These are phyloP conservation scores for Paracorniculantispora psalliotae DNA, from an alignment of 2,329 filamentous ascomycete genomes.

Conservation along the genomic window DNA sequence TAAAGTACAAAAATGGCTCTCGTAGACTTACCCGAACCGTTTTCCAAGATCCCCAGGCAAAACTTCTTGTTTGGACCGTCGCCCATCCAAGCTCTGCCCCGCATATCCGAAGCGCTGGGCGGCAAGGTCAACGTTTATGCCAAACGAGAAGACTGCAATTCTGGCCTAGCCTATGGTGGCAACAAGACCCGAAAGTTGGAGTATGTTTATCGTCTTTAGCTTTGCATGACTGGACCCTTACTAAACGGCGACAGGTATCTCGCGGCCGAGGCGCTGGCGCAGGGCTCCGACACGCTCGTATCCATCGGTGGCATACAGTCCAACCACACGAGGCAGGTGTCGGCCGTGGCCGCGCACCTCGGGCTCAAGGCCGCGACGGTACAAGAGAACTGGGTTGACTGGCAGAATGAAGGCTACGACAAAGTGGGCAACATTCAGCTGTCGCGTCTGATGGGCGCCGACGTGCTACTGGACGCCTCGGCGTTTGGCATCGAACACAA, in stretches of 20 bases:
- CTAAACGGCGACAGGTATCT: constrained; percentile 46
- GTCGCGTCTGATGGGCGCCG: constrained; percentile 61
- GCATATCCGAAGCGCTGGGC: constrained; percentile 57
- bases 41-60: constrained; percentile 58
- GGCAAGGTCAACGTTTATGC: constrained; percentile 60
- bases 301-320: constrained; percentile 65
- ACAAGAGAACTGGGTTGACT: constrained; percentile 66
- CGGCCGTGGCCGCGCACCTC: constrained; percentile 54
- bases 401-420: constrained; percentile 54
- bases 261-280: constrained; percentile 54
- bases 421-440: constrained; percentile 68
- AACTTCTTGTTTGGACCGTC: constrained; percentile 62
- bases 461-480: constrained; percentile 55
- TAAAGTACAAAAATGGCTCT: constrained; percentile 20
- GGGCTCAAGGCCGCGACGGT: constrained; percentile 51
- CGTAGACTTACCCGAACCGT: constrained; percentile 53
- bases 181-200: constrained; percentile 69
- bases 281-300: constrained; percentile 57
- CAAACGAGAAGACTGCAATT: constrained; percentile 69
- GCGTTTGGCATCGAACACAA: constrained; percentile 67
- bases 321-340: constrained; percentile 65
- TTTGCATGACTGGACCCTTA: not conserved
- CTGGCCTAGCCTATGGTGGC: constrained; percentile 60
- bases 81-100: constrained; percentile 61
- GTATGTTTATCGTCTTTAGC: constrained; percentile 27